These are phyloP conservation scores for Gynostemma pentaphyllum DNA, from an alignment of 306 rosid species.

Conservation along the genomic window DNA sequence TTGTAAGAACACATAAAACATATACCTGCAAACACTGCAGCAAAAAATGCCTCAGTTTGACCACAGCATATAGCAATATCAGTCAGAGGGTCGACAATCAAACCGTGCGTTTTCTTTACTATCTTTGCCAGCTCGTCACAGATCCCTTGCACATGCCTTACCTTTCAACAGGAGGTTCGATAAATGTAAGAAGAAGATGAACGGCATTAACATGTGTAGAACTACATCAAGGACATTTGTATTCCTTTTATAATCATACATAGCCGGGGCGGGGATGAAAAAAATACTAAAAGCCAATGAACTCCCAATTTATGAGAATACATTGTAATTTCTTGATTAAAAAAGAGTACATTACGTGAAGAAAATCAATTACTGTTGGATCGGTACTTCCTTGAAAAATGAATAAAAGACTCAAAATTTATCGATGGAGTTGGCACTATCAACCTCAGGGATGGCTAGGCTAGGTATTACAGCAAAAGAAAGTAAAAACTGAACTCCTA, in stretches of 20 bases:
- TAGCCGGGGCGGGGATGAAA: neutral
- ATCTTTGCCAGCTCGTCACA: conserved; percentile 47
- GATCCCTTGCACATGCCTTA: conserved; percentile 71
- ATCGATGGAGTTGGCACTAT: no score
- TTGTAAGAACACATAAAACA: no score
- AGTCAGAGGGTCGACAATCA: conserved; percentile 57
- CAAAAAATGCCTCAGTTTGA: conserved; percentile 76
- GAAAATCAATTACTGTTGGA: no score
- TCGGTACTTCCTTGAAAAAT: no score
- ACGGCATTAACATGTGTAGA: neutral
- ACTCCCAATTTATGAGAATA: neutral
- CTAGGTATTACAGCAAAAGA: no score
- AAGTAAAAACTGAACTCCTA: no score
- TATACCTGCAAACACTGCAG: conserved; percentile 55
- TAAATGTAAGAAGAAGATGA: neutral
- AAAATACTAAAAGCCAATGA: neutral
- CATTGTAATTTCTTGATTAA: no score
- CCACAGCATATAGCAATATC: conserved; percentile 77
- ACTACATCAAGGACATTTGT: neutral
- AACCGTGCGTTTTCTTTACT: conserved; percentile 53
- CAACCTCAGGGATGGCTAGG: no score
- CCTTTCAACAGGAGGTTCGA: neutral
- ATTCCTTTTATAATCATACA: neutral
- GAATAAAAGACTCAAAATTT: no score
- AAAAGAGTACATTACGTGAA: no score